phyloP scores from a whole-genome alignment of 495 filamentous ascomycete genomes.

The Tuber magnatum region DNA sequence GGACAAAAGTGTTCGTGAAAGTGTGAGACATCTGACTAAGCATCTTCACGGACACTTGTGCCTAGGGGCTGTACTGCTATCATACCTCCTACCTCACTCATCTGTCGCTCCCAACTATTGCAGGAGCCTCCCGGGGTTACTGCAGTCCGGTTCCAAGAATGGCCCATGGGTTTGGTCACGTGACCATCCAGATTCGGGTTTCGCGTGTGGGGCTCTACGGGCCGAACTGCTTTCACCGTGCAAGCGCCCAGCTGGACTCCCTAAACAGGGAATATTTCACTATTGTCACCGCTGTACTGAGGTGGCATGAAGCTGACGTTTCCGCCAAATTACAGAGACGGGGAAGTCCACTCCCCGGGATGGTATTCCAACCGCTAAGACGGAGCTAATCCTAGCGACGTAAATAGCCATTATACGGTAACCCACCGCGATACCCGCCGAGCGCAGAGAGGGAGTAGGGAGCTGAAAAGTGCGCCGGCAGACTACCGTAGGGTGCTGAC shows the following conservation, averaged over 20 bases:
- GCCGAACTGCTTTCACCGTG: neutral
- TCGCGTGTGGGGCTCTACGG: too few species aligned
- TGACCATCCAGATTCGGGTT: neutral
- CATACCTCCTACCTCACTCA: neutral
- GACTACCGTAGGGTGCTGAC: too few species aligned
- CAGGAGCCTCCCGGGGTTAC: neutral
- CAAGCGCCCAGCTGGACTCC: neutral
- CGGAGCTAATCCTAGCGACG: too few species aligned
- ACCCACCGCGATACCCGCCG: neutral
- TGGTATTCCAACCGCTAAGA: neutral
- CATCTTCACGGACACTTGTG: too few species aligned
- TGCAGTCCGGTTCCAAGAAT: neutral
- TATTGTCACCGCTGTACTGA: neutral
- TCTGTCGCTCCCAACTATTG: neutral
- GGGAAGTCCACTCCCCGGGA: neutral
- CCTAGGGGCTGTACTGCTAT: too few species aligned
- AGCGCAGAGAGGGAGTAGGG: too few species aligned
- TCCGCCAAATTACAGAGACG: neutral
- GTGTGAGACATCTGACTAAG: too few species aligned
- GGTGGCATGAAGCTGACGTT: neutral
- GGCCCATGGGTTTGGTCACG: neutral
- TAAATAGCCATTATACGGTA: neutral
- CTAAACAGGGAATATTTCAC: neutral
- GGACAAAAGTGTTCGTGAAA: too few species aligned
- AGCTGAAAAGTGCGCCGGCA: neutral